These are phyloP conservation scores for Fonsecaea multimorphosa DNA, from an alignment of 2,329 filamentous ascomycete species.

Conservation along the genomic window DNA sequence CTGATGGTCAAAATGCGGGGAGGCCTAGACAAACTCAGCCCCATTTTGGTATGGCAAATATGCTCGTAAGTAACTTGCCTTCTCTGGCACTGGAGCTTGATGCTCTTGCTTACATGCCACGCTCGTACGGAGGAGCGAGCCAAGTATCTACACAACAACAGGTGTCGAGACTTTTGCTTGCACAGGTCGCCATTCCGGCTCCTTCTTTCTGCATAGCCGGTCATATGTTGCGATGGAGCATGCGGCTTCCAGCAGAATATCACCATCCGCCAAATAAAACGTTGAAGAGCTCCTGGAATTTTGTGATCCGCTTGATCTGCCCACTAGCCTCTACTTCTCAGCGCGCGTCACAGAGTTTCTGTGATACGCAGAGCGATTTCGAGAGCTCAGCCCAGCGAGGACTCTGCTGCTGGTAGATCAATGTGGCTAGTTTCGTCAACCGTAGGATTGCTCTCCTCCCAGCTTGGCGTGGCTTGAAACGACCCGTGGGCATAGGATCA, in stretches of 20 bases:
- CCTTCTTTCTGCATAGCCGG: constrained; percentile 1
- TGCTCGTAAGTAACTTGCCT: constrained; percentile 4
- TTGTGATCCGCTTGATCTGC: not conserved
- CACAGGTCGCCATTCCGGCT: constrained; percentile 6
- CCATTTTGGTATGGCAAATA: constrained; percentile 4
- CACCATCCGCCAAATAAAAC: not conserved
- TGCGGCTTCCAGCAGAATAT: not conserved
- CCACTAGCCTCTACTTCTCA: not conserved
- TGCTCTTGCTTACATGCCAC: not conserved
- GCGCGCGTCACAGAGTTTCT: not conserved
- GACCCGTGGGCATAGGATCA: not conserved
- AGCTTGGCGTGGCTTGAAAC: not conserved
- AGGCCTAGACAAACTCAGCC: not conserved
- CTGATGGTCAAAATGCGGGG: constrained; percentile 11
- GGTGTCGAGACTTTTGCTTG: constrained; percentile 10
- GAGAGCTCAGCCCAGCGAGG: not conserved
- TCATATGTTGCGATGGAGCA: not conserved
- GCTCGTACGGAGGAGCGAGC: not conserved
- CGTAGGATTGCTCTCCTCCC: not conserved
- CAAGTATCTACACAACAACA: not conserved
- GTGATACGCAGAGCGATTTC: not conserved
- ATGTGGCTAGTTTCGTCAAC: not conserved
- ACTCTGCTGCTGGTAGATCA: not conserved
- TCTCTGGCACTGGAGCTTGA: not conserved
- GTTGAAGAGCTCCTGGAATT: not conserved